These are phyloP conservation scores for Ophiocordyceps australis DNA, from an alignment of 2,329 filamentous ascomycete genomes.

Conservation along the genomic window DNA sequence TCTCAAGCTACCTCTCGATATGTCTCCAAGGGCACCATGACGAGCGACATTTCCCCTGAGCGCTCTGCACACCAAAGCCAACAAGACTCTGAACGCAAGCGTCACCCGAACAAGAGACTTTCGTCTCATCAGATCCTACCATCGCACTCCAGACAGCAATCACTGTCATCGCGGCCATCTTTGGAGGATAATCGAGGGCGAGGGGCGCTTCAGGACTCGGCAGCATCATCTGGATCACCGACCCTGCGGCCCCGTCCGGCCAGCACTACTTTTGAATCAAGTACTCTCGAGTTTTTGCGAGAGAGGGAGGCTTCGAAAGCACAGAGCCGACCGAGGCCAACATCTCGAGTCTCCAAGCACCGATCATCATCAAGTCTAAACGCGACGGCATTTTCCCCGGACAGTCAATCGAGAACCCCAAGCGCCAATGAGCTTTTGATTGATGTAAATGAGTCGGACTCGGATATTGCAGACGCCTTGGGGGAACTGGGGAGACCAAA, in stretches of 20 bases:
- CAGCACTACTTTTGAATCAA: constrained; percentile 71
- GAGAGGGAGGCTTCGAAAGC: constrained; percentile 46
- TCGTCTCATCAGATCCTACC: constrained; percentile 7
- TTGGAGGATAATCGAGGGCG: constrained; percentile 7
- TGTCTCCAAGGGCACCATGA: constrained; percentile 62
- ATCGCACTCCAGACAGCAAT: constrained; percentile 7
- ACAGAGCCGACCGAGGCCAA: constrained; percentile 9
- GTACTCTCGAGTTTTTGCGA: constrained; percentile 57
- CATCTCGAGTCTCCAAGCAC: constrained; percentile 7
- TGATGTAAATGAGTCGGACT: constrained; percentile 48
- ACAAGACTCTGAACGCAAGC: constrained; percentile 3
- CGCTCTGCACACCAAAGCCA: constrained; percentile 10
- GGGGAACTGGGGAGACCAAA: constrained; percentile 38
- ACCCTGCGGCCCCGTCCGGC: constrained; percentile 45
- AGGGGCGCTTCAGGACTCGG: constrained; percentile 6
- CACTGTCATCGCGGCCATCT: constrained; percentile 5
- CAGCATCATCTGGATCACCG: constrained; percentile 16
- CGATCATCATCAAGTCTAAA: constrained; percentile 22
- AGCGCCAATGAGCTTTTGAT: constrained; percentile 68
- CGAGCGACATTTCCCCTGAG: constrained; percentile 36
- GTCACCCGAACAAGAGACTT: background rate
- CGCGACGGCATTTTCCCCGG: constrained; percentile 8
- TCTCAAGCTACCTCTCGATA: constrained; percentile 20
- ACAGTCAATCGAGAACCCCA: constrained; percentile 25
- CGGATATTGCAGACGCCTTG: constrained; percentile 28